Base-by-base conservation (phyloP, 306 rosid genomes). In the Vachellia pachyceras region DNA sequence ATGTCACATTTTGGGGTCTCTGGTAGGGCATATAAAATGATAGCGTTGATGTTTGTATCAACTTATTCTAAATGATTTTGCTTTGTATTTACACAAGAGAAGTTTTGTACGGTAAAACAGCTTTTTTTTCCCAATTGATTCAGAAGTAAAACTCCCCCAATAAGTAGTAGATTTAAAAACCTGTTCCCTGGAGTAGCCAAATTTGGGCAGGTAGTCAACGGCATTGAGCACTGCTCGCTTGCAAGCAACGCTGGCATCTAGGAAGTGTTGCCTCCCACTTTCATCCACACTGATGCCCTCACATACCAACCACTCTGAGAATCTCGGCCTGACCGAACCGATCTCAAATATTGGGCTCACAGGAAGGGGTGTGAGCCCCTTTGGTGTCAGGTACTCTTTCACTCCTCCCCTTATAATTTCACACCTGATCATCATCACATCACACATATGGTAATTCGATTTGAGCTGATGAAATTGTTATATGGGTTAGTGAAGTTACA, bases 331-430 rank as follows among this genome's bases (percentile, higher is more conserved):
- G 0, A 91, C 87, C 0, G 92, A 92, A 37, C 95, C 95, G 25
- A 87, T 91, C 85, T 91, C 92, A 72, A 93, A 95, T 77, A 95
- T 95, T 72, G 97, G 97, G 60, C 90, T 93, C 4, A 95, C 96
- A 84, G 91, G 98, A 29, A 95, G 96, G 1, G 95, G 86, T 47
- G 97, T 90, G 0, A 94, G 99, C 7, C 99, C 99, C 99, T 93
- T 93, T 42, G 99, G 99, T 74, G 98, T 90, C 37, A 95, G 97
- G 88, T 90, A 95, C 87, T 91, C 99, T 85, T 88, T 95, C 99
- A 95, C 93, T 84, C 99, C 98, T 13, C 88, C 94, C 80, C 96
- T 87, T 85, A 93, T 90, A 58, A 93, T 89, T 47, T 95, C 98
- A 77, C 98, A 90, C 90, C 97, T 93, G 67, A 75, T 76, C 14